phyloP scores from a whole-genome alignment of 495 filamentous ascomycete species.

The Penicillium arizonense region DNA sequence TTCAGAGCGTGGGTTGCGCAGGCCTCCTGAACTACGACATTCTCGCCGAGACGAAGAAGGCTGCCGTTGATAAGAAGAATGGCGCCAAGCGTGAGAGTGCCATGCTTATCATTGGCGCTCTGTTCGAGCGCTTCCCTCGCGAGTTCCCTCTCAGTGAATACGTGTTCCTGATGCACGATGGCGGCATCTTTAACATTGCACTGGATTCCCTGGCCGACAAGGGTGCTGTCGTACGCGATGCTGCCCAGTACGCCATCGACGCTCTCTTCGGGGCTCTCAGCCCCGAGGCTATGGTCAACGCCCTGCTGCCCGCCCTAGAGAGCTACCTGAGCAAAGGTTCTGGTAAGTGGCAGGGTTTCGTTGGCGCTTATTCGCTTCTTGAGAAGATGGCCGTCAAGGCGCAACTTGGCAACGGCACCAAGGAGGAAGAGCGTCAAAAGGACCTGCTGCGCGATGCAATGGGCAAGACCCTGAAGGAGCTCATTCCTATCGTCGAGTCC shows the following conservation, averaged over 20 bases:
- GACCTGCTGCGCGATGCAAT: slow-evolving; percentile 86
- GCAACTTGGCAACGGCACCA: slow-evolving; percentile 74
- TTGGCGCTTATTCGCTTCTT: slow-evolving; percentile 78
- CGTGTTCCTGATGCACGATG: slow-evolving; percentile 76
- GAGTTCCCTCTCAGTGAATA: slow-evolving; percentile 78
- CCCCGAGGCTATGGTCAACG: slow-evolving; percentile 77
- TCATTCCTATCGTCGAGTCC: slow-evolving; percentile 89
- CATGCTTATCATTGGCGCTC: slow-evolving; percentile 89
- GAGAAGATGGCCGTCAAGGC: slow-evolving; percentile 92
- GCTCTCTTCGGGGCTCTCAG: slow-evolving; percentile 76
- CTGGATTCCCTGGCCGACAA: slow-evolving; percentile 92
- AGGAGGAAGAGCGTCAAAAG: slow-evolving; percentile 79
- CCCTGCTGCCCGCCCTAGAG: slow-evolving; percentile 70
- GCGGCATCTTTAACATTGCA: slow-evolving; percentile 66
- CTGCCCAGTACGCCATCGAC: slow-evolving; percentile 92
- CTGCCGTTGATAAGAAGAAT: slow-evolving; percentile 92
- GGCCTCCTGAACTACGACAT: slow-evolving; percentile 76
- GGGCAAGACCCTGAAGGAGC: slow-evolving; percentile 82
- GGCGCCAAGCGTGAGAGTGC: slow-evolving; percentile 82
- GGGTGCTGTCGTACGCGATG: slow-evolving; percentile 80
- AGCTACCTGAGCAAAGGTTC: slow-evolving; percentile 73
- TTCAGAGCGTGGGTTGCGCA: slow-evolving; percentile 73
- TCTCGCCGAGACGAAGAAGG: slow-evolving; percentile 70
- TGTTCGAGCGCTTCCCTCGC: slow-evolving; percentile 85
- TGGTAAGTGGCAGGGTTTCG: slow-evolving; percentile 94